These are phyloP conservation scores for Aureobasidium lini DNA, from an alignment of 2,329 filamentous ascomycete genomes.

Conservation along the genomic window DNA sequence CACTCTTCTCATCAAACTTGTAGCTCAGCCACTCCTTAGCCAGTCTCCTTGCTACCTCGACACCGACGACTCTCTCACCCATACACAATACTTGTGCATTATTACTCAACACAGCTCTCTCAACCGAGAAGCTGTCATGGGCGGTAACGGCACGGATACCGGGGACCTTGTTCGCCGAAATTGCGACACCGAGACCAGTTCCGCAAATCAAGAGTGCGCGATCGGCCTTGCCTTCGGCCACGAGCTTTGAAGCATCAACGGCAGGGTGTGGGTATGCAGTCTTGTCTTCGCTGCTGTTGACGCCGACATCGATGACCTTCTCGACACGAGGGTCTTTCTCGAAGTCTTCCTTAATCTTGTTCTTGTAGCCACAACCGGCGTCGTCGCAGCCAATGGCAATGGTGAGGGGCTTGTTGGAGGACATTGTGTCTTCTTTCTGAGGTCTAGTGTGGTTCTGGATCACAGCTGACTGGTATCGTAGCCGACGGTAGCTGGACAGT, in stretches of 20 bases:
- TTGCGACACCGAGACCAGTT: slow-evolving; percentile 79
- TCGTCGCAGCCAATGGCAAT: slow-evolving; percentile 61
- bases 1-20: slow-evolving; percentile 62
- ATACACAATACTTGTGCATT: slow-evolving; percentile 83
- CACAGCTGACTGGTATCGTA: slow-evolving; percentile 28
- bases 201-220: slow-evolving; percentile 78
- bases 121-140: slow-evolving; percentile 78
- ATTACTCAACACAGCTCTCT: slow-evolving; percentile 66
- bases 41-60: slow-evolving; percentile 70
- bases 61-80: slow-evolving; percentile 73
- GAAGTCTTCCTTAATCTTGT: slow-evolving; percentile 66
- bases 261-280: slow-evolving; percentile 77
- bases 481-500: slow-evolving; percentile 19
- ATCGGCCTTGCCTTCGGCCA: slow-evolving; percentile 59
- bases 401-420: slow-evolving; percentile 38
- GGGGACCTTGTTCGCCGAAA: slow-evolving; percentile 80
- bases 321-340: slow-evolving; percentile 58
- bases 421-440: background rate
- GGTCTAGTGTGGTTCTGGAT: background rate
- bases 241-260: slow-evolving; percentile 60
- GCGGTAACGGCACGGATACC: slow-evolving; percentile 82
- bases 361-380: slow-evolving; percentile 72
- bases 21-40: slow-evolving; percentile 81
- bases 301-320: slow-evolving; percentile 67
- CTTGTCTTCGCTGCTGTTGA: slow-evolving; percentile 58